These are phyloP conservation scores for Linaria vulgaris DNA, from an alignment of 257 asterid genomes.

Conservation along the genomic window DNA sequence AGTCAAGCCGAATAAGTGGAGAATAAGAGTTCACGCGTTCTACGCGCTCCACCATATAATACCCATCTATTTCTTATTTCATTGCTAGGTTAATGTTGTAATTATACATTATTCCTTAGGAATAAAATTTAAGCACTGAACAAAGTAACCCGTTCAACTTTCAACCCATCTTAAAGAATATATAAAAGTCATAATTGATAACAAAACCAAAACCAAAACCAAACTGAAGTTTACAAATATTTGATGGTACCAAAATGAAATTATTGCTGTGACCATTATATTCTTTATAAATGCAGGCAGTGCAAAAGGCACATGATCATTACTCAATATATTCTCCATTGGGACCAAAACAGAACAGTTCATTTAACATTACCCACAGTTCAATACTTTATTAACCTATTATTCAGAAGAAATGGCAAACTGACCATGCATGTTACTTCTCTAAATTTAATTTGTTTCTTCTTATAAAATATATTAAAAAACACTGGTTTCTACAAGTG, in stretches of 20 bases:
- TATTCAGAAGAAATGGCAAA: neutral
- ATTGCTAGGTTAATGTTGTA: too few relatives aligned
- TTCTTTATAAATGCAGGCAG: neutral
- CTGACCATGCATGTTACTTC: neutral
- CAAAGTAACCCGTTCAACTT: neutral
- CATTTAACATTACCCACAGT: neutral
- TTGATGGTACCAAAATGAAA: conserved; percentile 12
- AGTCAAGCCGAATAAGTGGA: too few relatives aligned
- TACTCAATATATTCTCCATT: conserved; percentile 31
- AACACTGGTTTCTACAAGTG: too few relatives aligned
- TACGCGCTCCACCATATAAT: too few relatives aligned
- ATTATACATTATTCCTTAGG: too few relatives aligned
- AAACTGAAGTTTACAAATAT: neutral
- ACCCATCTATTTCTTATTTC: too few relatives aligned
- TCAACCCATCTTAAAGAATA: too few relatives aligned
- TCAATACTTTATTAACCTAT: neutral
- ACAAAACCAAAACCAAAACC: neutral
- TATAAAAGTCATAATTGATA: too few relatives aligned
- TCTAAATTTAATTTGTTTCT: neutral
- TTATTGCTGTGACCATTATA: conserved; percentile 16
- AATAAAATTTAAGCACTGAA: too few relatives aligned
- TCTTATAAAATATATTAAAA: neutral
- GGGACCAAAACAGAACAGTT: conserved; percentile 21
- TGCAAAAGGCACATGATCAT: conserved; percentile 25
- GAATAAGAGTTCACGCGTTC: too few relatives aligned